Evolutionary conservation across 1,284 basidiomycete species (phyloP).

Genomic region (Farysia itapuensis): DNA sequence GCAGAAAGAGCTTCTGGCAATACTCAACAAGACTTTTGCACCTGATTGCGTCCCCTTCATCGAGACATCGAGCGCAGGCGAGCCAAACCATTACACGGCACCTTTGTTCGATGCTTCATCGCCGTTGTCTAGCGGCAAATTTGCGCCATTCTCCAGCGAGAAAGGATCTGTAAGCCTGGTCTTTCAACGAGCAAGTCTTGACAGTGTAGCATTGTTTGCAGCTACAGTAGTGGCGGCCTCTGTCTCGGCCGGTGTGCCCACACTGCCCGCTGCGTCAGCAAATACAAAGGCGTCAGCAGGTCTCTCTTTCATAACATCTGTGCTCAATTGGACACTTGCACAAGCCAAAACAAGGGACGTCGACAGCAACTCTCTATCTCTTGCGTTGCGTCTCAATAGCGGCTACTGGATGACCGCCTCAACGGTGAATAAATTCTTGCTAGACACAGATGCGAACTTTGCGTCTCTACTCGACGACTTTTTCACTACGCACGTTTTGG

Average conservation of each 20-base stretch:
- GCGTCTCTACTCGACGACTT: slow-evolving; percentile 28
- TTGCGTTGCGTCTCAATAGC: slow-evolving; percentile 19
- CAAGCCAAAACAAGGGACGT: not conserved
- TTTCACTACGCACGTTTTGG: slow-evolving; percentile 25
- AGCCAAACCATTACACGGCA: too few relatives aligned
- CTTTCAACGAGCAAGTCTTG: slow-evolving; percentile 4
- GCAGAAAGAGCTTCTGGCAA: slow-evolving; percentile 33
- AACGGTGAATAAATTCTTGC: slow-evolving; percentile 46
- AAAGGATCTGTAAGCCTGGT: not conserved
- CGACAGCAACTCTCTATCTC: not conserved
- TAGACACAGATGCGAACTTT: slow-evolving; percentile 19
- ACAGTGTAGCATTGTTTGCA: slow-evolving; percentile 15
- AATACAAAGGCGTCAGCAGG: slow-evolving; percentile 17
- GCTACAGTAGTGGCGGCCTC: slow-evolving; percentile 22
- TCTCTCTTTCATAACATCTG: slow-evolving; percentile 3
- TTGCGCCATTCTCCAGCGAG: not conserved
- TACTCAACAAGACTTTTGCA: slow-evolving; percentile 28
- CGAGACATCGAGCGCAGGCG: not conserved
- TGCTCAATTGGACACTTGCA: slow-evolving; percentile 15
- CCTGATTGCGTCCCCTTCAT: slow-evolving; percentile 1
- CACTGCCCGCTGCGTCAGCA: not conserved
- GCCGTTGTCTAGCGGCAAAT: not conserved
- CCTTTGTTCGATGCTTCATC: not conserved
- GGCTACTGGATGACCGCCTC: slow-evolving; percentile 11
- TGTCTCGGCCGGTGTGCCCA: slow-evolving; percentile 6